phyloP scores from a whole-genome alignment of 2,329 filamentous ascomycete genomes.

The Neonectria ditissima region DNA sequence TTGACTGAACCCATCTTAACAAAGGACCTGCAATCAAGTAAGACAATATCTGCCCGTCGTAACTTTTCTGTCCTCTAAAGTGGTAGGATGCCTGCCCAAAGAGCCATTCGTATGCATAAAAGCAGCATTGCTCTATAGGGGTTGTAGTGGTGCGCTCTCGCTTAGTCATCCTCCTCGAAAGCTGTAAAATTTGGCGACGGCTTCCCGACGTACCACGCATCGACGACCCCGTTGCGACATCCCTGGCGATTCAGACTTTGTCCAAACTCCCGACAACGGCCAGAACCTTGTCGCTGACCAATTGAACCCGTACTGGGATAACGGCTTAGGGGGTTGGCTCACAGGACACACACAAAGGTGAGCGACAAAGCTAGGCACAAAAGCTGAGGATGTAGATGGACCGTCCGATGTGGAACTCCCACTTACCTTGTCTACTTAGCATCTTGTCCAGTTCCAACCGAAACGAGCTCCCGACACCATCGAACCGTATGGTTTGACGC shows the following conservation, averaged over 20 bases:
- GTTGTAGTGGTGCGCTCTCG: neutral
- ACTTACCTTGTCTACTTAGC: constrained; percentile 24
- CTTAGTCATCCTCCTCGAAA: constrained; percentile 38
- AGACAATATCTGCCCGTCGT: neutral
- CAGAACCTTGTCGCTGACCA: constrained; percentile 16
- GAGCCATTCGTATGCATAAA: constrained; percentile 28
- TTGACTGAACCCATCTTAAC: neutral
- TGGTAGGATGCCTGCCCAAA: neutral
- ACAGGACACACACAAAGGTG: constrained; percentile 26
- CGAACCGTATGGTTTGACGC: neutral
- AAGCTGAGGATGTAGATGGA: constrained; percentile 1
- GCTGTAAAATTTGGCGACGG: constrained; percentile 40
- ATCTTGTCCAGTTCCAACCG: constrained; percentile 12
- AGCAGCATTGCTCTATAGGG: constrained; percentile 11
- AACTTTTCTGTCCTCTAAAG: no score
- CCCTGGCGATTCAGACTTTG: constrained; percentile 20
- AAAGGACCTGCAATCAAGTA: neutral
- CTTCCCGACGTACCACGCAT: constrained; percentile 18
- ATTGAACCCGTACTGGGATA: constrained; percentile 7
- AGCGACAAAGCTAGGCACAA: neutral
- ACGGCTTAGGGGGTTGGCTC: constrained; percentile 1
- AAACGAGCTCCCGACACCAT: constrained; percentile 5
- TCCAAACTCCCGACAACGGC: constrained; percentile 20
- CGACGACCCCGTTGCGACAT: constrained; percentile 26
- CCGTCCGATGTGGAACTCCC: constrained; percentile 12